Percentiles rank a stretch among this genome's conserved stretches.
phyloP scores from a whole-genome alignment of 305 asterid species.

The Rubia tinctorum region DNA sequence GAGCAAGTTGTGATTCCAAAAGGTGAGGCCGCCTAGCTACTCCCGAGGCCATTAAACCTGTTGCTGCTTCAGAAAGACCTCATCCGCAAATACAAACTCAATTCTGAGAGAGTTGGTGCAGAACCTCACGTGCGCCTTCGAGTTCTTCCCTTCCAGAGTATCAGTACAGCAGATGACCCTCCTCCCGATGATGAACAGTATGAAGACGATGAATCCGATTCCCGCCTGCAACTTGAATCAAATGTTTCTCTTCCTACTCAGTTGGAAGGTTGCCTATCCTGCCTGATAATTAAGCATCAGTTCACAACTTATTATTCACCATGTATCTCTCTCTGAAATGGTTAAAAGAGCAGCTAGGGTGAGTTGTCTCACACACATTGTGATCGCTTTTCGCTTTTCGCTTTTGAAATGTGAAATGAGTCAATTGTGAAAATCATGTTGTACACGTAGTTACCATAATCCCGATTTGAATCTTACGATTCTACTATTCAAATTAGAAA shows the following conservation, averaged over 20 bases:
- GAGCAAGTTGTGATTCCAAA: constrained; percentile 82
- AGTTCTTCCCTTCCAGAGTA: constrained; percentile 53
- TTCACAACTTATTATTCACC: not conserved
- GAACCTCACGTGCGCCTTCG: constrained; percentile 58
- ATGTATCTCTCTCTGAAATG: not conserved
- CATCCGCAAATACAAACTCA: constrained; percentile 72
- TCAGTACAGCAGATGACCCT: constrained; percentile 32
- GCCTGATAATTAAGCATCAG: constrained; percentile 37
- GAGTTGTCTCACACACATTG: not conserved
- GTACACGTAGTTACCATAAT: not conserved
- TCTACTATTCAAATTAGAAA: too few relatives aligned
- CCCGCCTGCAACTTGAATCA: constrained; percentile 29
- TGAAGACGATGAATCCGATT: constrained; percentile 31
- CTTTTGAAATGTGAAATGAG: not conserved
- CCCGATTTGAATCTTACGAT: not conserved
- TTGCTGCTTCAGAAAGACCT: constrained; percentile 85
- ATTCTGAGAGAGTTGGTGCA: constrained; percentile 65
- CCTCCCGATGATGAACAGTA: constrained; percentile 30
- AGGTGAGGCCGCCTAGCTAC: constrained; percentile 76
- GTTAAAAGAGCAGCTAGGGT: not conserved
- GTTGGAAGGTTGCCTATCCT: constrained; percentile 70
- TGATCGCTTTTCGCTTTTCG: not conserved
- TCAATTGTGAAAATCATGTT: not conserved
- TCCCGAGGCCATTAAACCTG: constrained; percentile 72
- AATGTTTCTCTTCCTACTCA: constrained; percentile 55